phyloP scores from a whole-genome alignment of 805 yeast genomes.

The Yarrowia deformans region DNA sequence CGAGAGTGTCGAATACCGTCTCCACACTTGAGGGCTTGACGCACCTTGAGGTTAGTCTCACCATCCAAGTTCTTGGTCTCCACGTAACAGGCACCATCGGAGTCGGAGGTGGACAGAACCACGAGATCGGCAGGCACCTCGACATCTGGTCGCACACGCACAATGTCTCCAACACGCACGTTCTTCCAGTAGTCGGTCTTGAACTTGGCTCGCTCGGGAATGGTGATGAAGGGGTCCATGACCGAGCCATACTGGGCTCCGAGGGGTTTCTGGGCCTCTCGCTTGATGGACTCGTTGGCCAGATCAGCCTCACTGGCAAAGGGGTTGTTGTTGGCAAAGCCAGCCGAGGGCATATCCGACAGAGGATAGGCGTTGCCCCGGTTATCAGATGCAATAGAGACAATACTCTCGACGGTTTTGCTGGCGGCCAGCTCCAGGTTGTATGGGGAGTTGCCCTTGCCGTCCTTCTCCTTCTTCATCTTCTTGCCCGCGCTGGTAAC shows the following conservation, averaged over 20 bases:
- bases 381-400: slow-evolving; percentile 38
- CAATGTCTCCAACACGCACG: slow-evolving; percentile 76
- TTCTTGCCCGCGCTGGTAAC: slow-evolving; percentile 40
- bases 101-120: slow-evolving; percentile 71
- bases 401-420: slow-evolving; percentile 44
- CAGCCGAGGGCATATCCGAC: slow-evolving; percentile 28
- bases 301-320: slow-evolving; percentile 29
- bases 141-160: slow-evolving; percentile 72
- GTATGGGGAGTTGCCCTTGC: slow-evolving; percentile 25
- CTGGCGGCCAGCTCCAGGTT: slow-evolving; percentile 42
- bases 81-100: slow-evolving; percentile 72
- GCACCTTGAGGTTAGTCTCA: slow-evolving; percentile 76
- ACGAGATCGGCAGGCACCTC: slow-evolving; percentile 82
- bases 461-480: slow-evolving; percentile 38
- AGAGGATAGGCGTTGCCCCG: slow-evolving; percentile 19
- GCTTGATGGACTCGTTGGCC: slow-evolving; percentile 33
- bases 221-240: slow-evolving; percentile 45
- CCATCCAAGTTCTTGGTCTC: slow-evolving; percentile 79
- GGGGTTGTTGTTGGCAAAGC: slow-evolving; percentile 32
- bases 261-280: slow-evolving; percentile 30
- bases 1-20: slow-evolving; percentile 61
- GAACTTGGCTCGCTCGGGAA: slow-evolving; percentile 54
- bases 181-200: slow-evolving; percentile 73
- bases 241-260: slow-evolving; percentile 41
- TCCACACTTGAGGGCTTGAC: slow-evolving; percentile 66